Evolutionary conservation across 805 yeast genomes (phyloP).

Genomic region (Monosporozyma servazzii): DNA sequence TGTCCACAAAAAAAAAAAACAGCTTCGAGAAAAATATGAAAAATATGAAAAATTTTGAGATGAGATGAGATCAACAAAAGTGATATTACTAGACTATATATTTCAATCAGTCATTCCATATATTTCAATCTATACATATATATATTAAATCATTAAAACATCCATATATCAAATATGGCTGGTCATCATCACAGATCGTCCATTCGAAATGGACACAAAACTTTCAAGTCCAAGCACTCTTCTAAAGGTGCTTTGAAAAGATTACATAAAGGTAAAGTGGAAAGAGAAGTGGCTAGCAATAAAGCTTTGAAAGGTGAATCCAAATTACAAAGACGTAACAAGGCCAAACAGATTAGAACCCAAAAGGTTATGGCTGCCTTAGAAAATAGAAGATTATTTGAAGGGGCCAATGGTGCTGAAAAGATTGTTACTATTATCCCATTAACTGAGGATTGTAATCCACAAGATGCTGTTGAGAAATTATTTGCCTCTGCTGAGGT

Average conservation of each 20-base stretch:
- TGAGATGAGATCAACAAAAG: background rate
- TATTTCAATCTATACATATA: too few relatives aligned
- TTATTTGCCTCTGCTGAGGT: conserved; percentile 28
- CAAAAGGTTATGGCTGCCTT: conserved; percentile 57
- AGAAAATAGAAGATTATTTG: conserved; percentile 60
- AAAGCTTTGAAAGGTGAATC: conserved; percentile 29
- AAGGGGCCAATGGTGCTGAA: conserved; percentile 71
- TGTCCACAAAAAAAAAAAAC: background rate
- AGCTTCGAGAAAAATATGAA: too few relatives aligned
- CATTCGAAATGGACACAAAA: conserved; percentile 74
- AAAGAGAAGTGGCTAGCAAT: conserved; percentile 41
- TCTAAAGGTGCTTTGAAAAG: conserved; percentile 82
- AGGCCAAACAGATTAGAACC: conserved; percentile 66
- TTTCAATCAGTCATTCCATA: background rate
- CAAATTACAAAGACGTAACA: conserved; percentile 66
- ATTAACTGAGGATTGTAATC: conserved; percentile 60
- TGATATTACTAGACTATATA: background rate
- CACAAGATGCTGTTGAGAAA: conserved; percentile 39
- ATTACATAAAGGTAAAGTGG: conserved; percentile 77
- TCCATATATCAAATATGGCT: conserved; percentile 38
- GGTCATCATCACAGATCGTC: conserved; percentile 82
- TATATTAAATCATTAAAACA: background rate
- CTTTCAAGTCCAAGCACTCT: conserved; percentile 86
- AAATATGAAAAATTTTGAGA: background rate
- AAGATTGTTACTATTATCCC: conserved; percentile 76